Evolutionary conservation across 129 eudicot species (phyloP), one percentile per base, ranked within the genome.

Genomic region (Lactuca sativa): DNA sequence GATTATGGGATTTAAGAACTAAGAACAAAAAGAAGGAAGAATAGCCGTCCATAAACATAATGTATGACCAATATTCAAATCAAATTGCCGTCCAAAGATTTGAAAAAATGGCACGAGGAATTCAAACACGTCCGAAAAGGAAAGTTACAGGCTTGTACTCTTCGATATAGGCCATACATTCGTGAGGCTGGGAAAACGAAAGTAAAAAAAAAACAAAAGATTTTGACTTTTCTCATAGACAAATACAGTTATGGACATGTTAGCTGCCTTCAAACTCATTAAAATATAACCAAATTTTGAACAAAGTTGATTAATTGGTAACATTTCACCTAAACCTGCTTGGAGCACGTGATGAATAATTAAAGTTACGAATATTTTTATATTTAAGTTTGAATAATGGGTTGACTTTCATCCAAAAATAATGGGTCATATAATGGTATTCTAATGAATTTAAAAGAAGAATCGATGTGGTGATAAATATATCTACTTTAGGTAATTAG

Each of bases 11-110:
- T 15, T n/a, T 1, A 25, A 34, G 36, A 49, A 36, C 4, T 15
- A 49, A 51, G n/a, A 4, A 1, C 18, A 71, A 34, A 61, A 18
- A 33, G 43, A 33, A 31, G 9, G 34, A 48, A 71, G 16, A 71
- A 14, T 64, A 72, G 77, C 77, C 77, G 77, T 72, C 77, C 62
- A 52, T 13, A 37, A 62, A 30, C 62, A 62, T 40, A 72, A 53
- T 38, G 40, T 25, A 52, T 51, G 62, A 72, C 53, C 48, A 14
- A 52, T 33, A 61, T 72, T 37, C 16, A 72, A 49, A 62, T 53
- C 55, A 52, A 63, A 51, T 61, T 72, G 77, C 77, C 77, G 77
- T 72, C 77, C 70, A 53, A 3, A 34, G n/a, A 48, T 47, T 59
- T 32, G 17, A 43, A 60, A 10, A 49, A 11, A 14, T 16, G 31